Percentiles rank a stretch among this genome's conserved stretches.
Evolutionary conservation across 306 rosid genomes (phyloP).

Genomic region (Cucurbita argyrosperma): DNA sequence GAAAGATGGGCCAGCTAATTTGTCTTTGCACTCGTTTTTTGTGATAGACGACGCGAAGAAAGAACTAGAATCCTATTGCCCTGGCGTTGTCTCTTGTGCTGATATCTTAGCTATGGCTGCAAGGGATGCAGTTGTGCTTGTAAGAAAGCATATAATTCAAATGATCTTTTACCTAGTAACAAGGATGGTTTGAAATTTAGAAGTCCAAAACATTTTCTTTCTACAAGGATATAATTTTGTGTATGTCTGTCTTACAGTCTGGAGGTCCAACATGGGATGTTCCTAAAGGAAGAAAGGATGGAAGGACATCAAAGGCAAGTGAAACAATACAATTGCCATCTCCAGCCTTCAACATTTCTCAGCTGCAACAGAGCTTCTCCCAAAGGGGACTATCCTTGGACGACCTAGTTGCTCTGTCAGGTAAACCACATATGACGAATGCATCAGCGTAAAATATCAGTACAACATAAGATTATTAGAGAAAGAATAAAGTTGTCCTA

Average conservation of each 20-base stretch:
- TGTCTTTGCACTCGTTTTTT: slow-evolving; percentile 32
- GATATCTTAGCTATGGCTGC: slow-evolving; percentile 43
- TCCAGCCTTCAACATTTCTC: slow-evolving; percentile 62
- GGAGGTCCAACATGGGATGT: slow-evolving; percentile 83
- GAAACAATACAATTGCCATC: slow-evolving; percentile 59
- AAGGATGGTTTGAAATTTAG: neutral
- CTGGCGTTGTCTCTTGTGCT: slow-evolving; percentile 49
- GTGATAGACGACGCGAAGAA: slow-evolving; percentile 44
- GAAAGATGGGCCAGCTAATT: slow-evolving; percentile 40
- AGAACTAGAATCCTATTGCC: slow-evolving; percentile 31
- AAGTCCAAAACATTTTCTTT: neutral
- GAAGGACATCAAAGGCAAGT: slow-evolving; percentile 60
- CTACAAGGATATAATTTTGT: neutral
- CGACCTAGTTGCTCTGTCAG: slow-evolving; percentile 45
- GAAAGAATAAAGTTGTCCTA: neutral
- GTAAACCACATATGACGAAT: slow-evolving; percentile 7
- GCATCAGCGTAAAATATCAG: neutral
- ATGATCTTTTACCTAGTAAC: neutral
- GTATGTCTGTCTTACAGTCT: slow-evolving; percentile 24
- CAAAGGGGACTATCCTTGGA: slow-evolving; percentile 38
- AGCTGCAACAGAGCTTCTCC: slow-evolving; percentile 30
- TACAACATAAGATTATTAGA: neutral
- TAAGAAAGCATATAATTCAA: slow-evolving; percentile 6
- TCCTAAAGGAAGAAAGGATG: slow-evolving; percentile 50
- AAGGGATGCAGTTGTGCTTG: slow-evolving; percentile 37